A percentile compares a stretch with the other conserved stretches of the same genome.
Evolutionary conservation across 2,329 filamentous ascomycete genomes (phyloP).

Genomic region (Ophiostoma ips): DNA sequence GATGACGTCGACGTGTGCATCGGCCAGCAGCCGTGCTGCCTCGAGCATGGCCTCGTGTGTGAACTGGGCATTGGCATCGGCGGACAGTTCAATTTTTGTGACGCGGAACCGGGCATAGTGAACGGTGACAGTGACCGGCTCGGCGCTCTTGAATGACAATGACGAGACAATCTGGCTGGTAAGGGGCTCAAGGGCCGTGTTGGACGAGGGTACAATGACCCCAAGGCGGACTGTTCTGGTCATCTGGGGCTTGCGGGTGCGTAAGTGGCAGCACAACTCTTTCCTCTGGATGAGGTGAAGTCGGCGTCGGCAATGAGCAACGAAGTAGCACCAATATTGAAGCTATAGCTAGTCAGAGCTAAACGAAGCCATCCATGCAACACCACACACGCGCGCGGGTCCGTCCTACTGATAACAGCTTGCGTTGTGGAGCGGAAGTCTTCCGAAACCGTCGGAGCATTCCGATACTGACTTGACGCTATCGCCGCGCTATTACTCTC

Average conservation of each 20-base stretch:
- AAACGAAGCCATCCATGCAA: too few relatives aligned
- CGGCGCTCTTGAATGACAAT: slow-evolving; percentile 9
- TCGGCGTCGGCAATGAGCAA: too few relatives aligned
- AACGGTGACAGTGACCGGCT: slow-evolving; percentile 19
- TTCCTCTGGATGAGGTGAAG: too few relatives aligned
- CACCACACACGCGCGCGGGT: too few relatives aligned
- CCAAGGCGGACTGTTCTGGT: slow-evolving; percentile 17
- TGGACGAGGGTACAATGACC: slow-evolving; percentile 29
- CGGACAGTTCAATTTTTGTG: slow-evolving; percentile 23
- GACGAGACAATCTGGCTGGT: slow-evolving; percentile 23
- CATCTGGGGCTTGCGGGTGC: background rate
- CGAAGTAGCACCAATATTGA: too few relatives aligned
- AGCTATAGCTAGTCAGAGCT: too few relatives aligned
- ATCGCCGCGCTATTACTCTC: background rate
- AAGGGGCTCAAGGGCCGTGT: slow-evolving; percentile 29
- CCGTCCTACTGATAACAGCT: too few relatives aligned
- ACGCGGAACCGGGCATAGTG: slow-evolving; percentile 31
- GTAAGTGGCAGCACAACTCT: too few relatives aligned
- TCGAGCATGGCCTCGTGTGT: slow-evolving; percentile 17
- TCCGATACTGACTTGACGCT: background rate
- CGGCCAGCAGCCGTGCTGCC: slow-evolving; percentile 22
- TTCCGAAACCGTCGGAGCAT: background rate
- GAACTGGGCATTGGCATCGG: slow-evolving; percentile 21
- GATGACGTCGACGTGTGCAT: slow-evolving; percentile 25
- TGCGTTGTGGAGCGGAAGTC: too few relatives aligned